Evolutionary conservation across 2,329 filamentous ascomycete genomes (phyloP).

Genomic region (Emmonsiellopsis sp.): DNA sequence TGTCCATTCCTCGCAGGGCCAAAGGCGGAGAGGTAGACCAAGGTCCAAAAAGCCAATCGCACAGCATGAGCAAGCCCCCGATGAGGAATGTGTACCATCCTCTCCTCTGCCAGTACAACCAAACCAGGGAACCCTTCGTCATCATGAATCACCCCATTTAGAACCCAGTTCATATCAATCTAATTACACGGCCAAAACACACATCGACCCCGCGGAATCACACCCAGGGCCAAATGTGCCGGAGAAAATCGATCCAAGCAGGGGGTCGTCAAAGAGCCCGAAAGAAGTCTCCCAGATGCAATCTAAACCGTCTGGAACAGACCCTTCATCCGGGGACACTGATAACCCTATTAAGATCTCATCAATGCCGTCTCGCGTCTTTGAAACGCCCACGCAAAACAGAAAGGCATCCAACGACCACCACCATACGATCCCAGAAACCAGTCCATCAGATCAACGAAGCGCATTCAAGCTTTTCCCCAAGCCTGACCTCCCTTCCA

Average conservation of each 20-base stretch:
- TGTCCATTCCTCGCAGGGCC: background rate
- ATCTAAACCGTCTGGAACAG: background rate
- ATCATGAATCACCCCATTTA: background rate
- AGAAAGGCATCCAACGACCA: constrained; percentile 10
- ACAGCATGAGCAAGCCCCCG: background rate
- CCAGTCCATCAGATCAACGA: constrained; percentile 22
- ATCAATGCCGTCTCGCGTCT: constrained; percentile 30
- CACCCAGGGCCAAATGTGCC: background rate
- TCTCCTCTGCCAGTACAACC: background rate
- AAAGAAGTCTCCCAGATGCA: background rate
- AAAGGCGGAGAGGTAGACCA: background rate
- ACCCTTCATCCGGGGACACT: background rate
- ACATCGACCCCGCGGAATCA: background rate
- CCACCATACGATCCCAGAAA: constrained; percentile 25
- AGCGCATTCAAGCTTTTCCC: background rate
- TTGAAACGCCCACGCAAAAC: constrained; percentile 28
- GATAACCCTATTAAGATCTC: constrained; percentile 20
- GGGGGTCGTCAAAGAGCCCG: background rate
- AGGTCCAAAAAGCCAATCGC: background rate
- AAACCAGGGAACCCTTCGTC: background rate
- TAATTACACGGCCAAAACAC: background rate
- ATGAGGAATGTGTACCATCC: background rate
- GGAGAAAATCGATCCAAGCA: background rate
- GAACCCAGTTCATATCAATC: background rate
- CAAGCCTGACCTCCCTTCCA: background rate